Evolutionary conservation across 306 rosid species (phyloP), one percentile per base, ranked within the genome.

Genomic region (Cyclanthera cordifolia): DNA sequence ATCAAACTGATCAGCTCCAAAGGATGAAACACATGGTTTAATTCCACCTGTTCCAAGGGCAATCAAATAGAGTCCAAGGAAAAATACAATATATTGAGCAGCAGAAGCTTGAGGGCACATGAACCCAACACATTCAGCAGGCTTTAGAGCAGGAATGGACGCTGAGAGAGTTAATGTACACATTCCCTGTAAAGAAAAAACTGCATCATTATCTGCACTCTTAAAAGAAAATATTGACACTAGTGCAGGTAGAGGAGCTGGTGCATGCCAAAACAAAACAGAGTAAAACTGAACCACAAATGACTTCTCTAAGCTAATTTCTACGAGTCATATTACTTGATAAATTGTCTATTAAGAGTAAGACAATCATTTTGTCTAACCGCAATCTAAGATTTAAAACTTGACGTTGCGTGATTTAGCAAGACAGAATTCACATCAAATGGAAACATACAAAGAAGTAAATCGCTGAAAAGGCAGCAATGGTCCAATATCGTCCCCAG

Each of bases 401-500:
- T 34, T 6, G 7, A 34, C 41, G 7, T 4, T 39, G 28, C 8
- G 13, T 8, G 30, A 39, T 63, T 59, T 59, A 27, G 25, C 8
- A 32, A 17, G 25, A 32, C 5, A 39, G 17, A 61, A 2, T 53
- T n/a, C 58, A 60, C 43, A 17, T 66, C 53, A 32, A 49, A 16
- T 50, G 41, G 72, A 37, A 46, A 84, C 73, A 84, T 85, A 90
- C 99, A 30, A 94, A 53, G 74, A 94, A 88, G 75, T 94, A 90
- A 71, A 94, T 85, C 0, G 73, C 79, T 75, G 96, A 94, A 79
- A 90, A 94, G 64, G 27, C 45, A 27, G 97, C 95, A 78, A 94
- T 94, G 10, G 99, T 94, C 99, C 99, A 94, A 79, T 86, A 94
- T 86, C 99, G 83, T 76, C 99, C 99, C 97, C 88, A 94, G 79